Evolutionary conservation across 345 rosid genomes (phyloP).

Genomic region (Garcia nutans): DNA sequence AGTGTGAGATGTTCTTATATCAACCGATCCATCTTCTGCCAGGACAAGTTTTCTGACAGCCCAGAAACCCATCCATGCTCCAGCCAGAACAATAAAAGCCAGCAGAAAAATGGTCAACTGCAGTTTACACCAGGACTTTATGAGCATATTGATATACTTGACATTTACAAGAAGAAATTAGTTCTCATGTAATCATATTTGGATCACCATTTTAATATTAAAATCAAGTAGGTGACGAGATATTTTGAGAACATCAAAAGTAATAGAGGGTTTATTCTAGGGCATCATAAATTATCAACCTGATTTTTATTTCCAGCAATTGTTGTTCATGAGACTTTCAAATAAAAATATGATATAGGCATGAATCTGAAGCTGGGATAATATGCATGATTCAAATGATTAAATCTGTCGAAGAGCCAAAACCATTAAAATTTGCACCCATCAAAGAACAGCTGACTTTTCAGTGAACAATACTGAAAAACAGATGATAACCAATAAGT

Average conservation of each 20-base stretch:
- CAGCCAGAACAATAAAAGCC: conserved; percentile 66
- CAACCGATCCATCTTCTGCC: conserved; percentile 82
- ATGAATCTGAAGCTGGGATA: not conserved
- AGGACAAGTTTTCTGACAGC: conserved; percentile 78
- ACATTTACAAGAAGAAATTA: not conserved
- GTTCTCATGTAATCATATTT: not conserved
- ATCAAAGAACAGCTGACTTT: not conserved
- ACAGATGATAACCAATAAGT: not conserved
- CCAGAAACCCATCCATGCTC: conserved; percentile 98
- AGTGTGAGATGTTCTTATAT: conserved; percentile 57
- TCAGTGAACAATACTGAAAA: not conserved
- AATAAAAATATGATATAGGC: too few relatives aligned
- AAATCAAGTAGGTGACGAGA: not conserved
- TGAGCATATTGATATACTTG: conserved; percentile 3
- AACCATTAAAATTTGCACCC: not conserved
- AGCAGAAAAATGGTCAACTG: conserved; percentile 74
- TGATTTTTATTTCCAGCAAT: not conserved
- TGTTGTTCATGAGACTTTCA: not conserved
- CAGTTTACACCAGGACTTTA: conserved; percentile 16
- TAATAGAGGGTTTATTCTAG: not conserved
- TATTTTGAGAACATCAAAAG: not conserved
- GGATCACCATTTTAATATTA: not conserved
- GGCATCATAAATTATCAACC: not conserved
- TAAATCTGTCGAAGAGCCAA: not conserved
- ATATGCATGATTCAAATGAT: conserved; percentile 1